These are phyloP conservation scores for Microdochium nivale DNA, from an alignment of 2,329 filamentous ascomycete genomes.

Conservation along the genomic window DNA sequence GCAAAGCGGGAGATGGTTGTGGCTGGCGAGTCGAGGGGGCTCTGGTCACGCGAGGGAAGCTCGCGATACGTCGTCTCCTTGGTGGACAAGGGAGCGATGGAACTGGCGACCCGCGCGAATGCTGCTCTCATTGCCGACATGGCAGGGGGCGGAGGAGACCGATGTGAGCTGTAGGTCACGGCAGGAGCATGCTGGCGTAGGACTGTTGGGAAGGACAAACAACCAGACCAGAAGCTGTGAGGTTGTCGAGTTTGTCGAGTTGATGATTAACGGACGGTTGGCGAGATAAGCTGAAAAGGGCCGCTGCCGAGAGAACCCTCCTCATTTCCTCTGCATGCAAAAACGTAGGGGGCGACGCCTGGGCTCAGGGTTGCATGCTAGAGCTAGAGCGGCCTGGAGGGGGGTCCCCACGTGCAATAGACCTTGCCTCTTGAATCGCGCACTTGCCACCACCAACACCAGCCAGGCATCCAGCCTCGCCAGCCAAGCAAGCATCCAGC, in stretches of 20 bases:
- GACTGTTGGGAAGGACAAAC: too few relatives aligned
- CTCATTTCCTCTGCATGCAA: too few relatives aligned
- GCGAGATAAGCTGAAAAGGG: not conserved
- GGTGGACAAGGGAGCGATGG: conserved; percentile 6
- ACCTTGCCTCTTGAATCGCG: not conserved
- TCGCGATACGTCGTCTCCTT: conserved; percentile 10
- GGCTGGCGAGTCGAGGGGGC: conserved; percentile 9
- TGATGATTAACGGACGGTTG: not conserved
- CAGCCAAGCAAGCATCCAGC: too few relatives aligned
- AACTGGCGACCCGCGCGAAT: conserved; percentile 10
- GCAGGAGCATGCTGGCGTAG: too few relatives aligned
- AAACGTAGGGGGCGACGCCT: too few relatives aligned
- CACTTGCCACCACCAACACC: too few relatives aligned
- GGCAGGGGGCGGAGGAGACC: not conserved
- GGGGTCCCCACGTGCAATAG: not conserved
- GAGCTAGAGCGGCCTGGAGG: too few relatives aligned
- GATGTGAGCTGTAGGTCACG: not conserved
- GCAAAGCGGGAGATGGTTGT: conserved; percentile 7
- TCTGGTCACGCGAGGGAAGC: conserved; percentile 14
- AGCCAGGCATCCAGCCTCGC: too few relatives aligned
- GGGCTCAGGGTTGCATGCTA: too few relatives aligned
- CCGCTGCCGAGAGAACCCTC: too few relatives aligned
- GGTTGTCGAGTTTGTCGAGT: too few relatives aligned
- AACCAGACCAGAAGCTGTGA: too few relatives aligned
- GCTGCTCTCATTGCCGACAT: conserved; percentile 7